Conservation (phyloP, 495 filamentous ascomycete genomes). For the Penicillium pulvis region DNA sequence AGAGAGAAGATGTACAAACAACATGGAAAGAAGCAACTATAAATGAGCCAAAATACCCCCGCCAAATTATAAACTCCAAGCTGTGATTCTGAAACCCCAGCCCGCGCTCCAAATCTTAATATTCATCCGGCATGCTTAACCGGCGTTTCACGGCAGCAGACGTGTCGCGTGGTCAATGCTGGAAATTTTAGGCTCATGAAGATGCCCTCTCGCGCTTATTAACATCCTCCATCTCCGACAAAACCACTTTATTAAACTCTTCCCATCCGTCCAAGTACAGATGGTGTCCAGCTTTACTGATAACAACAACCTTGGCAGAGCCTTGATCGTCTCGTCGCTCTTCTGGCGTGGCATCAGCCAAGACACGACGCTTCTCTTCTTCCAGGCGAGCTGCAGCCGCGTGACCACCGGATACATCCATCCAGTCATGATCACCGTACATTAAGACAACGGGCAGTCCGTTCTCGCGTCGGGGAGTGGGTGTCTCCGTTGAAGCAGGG, state of each 20-base stretch:
- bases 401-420: constrained; percentile 87
- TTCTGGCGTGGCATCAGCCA: constrained; percentile 62
- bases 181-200: constrained; percentile 2
- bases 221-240: constrained; percentile 79
- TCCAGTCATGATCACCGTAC: constrained; percentile 98
- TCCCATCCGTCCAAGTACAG: constrained; percentile 88
- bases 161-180: neutral
- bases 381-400: constrained; percentile 80
- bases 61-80: neutral
- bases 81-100: neutral
- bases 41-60: neutral
- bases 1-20: constrained; percentile 1
- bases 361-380: constrained; percentile 59
- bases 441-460: constrained; percentile 86
- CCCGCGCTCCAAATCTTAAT: constrained; percentile 12
- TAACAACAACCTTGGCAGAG: constrained; percentile 79
- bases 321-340: constrained; percentile 75
- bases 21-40: neutral
- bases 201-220: constrained; percentile 39
- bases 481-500: constrained; percentile 12
- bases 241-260: constrained; percentile 81
- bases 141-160: neutral
- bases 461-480: constrained; percentile 56
- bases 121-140: constrained; percentile 20
- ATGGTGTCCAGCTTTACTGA: constrained; percentile 86